These are phyloP conservation scores for Colletotrichum lindemuthianum DNA, from an alignment of 2,329 filamentous ascomycete species.

Conservation along the genomic window DNA sequence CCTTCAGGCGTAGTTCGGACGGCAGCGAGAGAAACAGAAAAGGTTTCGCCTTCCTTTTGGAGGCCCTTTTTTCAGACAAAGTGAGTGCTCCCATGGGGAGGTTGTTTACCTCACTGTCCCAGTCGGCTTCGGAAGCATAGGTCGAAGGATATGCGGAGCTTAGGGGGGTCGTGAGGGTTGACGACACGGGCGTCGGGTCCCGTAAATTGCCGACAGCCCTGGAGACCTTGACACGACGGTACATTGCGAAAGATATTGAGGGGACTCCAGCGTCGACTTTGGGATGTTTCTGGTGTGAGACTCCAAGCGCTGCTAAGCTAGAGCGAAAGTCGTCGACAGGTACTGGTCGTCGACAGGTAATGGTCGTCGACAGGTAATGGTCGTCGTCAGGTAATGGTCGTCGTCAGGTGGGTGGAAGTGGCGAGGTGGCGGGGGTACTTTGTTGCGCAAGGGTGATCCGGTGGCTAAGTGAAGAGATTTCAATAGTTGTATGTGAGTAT, in stretches of 20 bases:
- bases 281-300: too few species aligned
- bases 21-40: conserved; percentile 77
- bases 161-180: conserved; percentile 47
- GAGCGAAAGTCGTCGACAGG: not conserved
- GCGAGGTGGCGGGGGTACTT: conserved; percentile 29
- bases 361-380: too few species aligned
- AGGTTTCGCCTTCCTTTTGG: conserved; percentile 45
- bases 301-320: not conserved
- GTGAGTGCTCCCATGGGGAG: conserved; percentile 56
- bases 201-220: conserved; percentile 41
- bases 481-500: not conserved
- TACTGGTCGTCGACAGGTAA: not conserved
- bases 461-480: conserved; percentile 34
- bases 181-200: conserved; percentile 38
- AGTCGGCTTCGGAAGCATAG: conserved; percentile 50
- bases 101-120: conserved; percentile 52
- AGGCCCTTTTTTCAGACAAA: conserved; percentile 41
- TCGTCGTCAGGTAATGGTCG: conserved; percentile 1
- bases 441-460: conserved; percentile 12
- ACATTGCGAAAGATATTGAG: conserved; percentile 14
- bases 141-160: conserved; percentile 51
- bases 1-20: conserved; percentile 73
- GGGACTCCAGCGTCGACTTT: too few species aligned
- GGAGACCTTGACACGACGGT: conserved; percentile 44
- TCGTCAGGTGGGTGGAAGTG: conserved; percentile 16